These are phyloP conservation scores for Aspergillus nidulans DNA, from an alignment of 495 filamentous ascomycete genomes.

Conservation along the genomic window DNA sequence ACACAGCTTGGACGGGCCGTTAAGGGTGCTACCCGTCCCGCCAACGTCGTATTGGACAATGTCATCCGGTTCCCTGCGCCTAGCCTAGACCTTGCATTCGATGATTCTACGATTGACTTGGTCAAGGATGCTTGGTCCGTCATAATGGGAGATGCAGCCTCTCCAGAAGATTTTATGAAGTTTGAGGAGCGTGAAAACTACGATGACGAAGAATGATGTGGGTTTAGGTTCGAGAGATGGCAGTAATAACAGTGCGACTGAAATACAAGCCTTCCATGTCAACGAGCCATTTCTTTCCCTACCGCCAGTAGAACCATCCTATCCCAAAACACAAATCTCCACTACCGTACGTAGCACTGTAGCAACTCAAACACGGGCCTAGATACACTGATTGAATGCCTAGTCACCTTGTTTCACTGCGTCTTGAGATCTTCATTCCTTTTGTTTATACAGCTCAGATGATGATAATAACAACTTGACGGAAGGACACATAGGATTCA, in stretches of 20 bases:
- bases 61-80: conserved; percentile 47
- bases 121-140: conserved; percentile 61
- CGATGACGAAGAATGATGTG: conserved; percentile 29
- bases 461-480: no score
- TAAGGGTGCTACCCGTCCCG: conserved; percentile 12
- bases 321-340: no score
- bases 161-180: conserved; percentile 58
- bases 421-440: no score
- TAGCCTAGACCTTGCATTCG: conserved; percentile 60
- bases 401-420: no score
- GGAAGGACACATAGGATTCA: no score
- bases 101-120: conserved; percentile 58
- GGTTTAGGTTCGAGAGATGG: no score
- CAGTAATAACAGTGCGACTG: neutral
- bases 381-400: no score
- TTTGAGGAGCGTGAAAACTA: conserved; percentile 42
- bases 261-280: neutral
- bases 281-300: neutral
- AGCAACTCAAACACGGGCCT: no score
- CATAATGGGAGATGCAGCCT: conserved; percentile 49
- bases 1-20: conserved; percentile 40
- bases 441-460: no score
- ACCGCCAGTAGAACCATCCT: no score
- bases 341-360: no score
- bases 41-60: conserved; percentile 24